Evolutionary conservation across 2,329 filamentous ascomycete genomes (phyloP), one percentile per base, ranked within the genome.

Genomic region (Fusarium staphyleae): DNA sequence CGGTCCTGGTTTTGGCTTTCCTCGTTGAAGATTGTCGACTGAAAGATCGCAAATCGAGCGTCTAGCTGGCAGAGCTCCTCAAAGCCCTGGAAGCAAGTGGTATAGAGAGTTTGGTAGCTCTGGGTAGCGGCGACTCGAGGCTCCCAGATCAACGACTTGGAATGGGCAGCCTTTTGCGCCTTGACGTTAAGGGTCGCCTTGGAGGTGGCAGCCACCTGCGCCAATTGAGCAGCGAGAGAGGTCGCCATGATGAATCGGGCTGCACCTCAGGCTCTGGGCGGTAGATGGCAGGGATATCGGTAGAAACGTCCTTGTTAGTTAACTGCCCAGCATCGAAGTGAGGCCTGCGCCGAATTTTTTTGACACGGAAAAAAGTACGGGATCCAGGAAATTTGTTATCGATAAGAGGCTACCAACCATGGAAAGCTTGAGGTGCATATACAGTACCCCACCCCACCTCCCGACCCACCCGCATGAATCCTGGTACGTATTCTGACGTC

Each of bases 101-200:
- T 85, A 72, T 90, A 98, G 52, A 99, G 83, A 4, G 88, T 90
- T 70, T 96, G 90, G 73, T 93, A 96, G 68, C 88, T 95, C 77
- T 99, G 95, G 13, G 87, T 87, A 5, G 89, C 88, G 43, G 95
- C 95, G 65, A 93, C 82, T 70, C 87, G 86, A 55, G 90, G 84
- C 66, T 96, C 93, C 78, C 96, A 99, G 54, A 99, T 90, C 57
- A 99, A 79, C 46, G 95, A 99, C 75, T 97, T 93, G 62, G 91
- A 91, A 77, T 99, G 95, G 59, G 91, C 87, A 56, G 89, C 86
- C 75, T 92, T 93, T 77, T 97, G 92, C 68, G 93, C 91, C 77
- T 96, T 96, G 66, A 96, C 83, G 72, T 98, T 91, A 69, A 98
- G 85, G 65, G 93, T 89, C 71, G 93, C 88, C 66, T 93, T 96